Conservation (phyloP, 1,139 yeast species). For the Suhomyces panamericanus region DNA sequence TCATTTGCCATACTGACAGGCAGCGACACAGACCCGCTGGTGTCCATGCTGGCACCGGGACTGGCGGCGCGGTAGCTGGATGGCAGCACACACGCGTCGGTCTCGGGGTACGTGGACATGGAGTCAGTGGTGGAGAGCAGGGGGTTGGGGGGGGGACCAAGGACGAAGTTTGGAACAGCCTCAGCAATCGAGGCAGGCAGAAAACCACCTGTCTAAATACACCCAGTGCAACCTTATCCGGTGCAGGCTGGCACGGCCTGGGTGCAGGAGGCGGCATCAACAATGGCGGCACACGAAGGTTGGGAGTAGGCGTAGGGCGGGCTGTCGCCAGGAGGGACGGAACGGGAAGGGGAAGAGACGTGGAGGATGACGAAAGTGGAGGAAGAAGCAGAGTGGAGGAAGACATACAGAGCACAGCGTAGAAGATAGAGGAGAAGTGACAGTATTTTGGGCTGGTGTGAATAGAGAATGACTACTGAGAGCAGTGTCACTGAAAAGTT, state of each 20-base stretch:
- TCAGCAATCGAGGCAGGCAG: conserved; percentile 4
- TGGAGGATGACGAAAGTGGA: too few species aligned
- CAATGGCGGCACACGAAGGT: neutral
- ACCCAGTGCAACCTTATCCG: conserved; percentile 1
- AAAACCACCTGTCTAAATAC: conserved; percentile 1
- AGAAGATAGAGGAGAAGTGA: too few species aligned
- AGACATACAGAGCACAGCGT: too few species aligned
- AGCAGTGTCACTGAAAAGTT: too few species aligned
- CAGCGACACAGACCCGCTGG: neutral
- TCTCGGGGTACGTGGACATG: neutral
- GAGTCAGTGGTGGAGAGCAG: neutral
- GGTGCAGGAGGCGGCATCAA: conserved; percentile 6
- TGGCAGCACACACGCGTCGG: neutral
- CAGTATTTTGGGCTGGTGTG: too few species aligned
- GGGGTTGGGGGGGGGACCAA: neutral
- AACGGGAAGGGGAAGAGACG: too few species aligned
- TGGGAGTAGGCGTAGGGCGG: neutral
- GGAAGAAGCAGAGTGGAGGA: too few species aligned
- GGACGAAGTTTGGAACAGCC: conserved; percentile 1
- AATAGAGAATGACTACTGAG: too few species aligned
- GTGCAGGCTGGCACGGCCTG: neutral
- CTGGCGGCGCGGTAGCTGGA: neutral
- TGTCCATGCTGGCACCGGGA: too few species aligned
- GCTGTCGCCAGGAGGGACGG: too few species aligned
- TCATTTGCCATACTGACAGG: too few species aligned